Base-by-base conservation (phyloP, 768 basidiomycete genomes). In the Suillus spraguei region DNA sequence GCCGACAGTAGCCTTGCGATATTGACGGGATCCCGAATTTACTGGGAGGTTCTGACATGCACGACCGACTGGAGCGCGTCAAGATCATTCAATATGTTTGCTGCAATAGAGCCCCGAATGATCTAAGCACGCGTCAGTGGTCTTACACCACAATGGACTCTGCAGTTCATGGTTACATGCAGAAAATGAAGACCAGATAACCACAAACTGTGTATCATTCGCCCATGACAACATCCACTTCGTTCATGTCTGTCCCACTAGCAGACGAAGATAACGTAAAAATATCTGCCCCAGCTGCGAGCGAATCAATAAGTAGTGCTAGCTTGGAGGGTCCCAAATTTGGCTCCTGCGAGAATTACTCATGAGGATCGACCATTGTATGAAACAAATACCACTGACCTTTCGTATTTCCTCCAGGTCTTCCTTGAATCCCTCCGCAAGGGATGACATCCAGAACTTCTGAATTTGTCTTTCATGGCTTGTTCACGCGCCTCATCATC, bases 391-490 rank as follows among this genome's bases (percentile, higher is more conserved):
- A 9, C 35, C 35, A 63, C 82, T 44, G 60, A 91, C 93, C 82
- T 93, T 91, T 38, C 89, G 86, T 69, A 95, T 88, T 69, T 87
- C 83, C 68, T 93, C 91, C 20, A 95, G 79, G 72, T 95, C 94
- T 53, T 90, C 88, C 65, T 84, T 85, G 76, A 95, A 95, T 13
- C 86, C 92, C 71, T 94, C 91, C 2, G 87, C 90, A 8, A 94
- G 83, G 0, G 89, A 86, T 3, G 85, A 77, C 92, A 95, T 93
- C 93, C 93, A 95, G 70, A 95, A 94, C 73, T 88, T 88, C 88
- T 79, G 72, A 95, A 95, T 50, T 81, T 84, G 39, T 85, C 85
- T 69, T 86, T 88, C 70, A 94, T 72, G 9, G 72, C 71, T 50
- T 82, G 77, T 64, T 93, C 89, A 36, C 79, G 74, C 53, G 80